phyloP scores from a whole-genome alignment of 495 filamentous ascomycete species.

The Podospora pseudocomata region DNA sequence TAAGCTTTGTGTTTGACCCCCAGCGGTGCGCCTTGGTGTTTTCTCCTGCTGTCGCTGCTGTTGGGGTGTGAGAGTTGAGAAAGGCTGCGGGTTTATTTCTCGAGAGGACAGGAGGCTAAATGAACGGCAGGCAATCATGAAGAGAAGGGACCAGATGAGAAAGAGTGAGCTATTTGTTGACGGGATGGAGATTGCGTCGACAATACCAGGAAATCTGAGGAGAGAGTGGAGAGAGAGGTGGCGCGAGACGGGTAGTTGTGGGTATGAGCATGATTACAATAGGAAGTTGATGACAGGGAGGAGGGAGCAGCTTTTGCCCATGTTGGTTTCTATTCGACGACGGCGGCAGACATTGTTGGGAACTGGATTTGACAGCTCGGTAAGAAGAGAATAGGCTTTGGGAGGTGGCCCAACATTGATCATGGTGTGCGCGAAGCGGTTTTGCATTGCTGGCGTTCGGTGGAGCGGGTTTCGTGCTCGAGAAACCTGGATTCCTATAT shows the following conservation, averaged over 20 bases:
- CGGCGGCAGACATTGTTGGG: not conserved
- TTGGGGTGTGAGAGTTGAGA: not conserved
- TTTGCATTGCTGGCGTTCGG: not conserved
- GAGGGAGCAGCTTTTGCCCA: not conserved
- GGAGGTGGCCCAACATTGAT: not conserved
- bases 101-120: not conserved
- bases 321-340: not conserved
- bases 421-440: not conserved
- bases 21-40: slow-evolving; percentile 4
- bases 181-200: slow-evolving; percentile 9
- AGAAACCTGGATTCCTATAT: not conserved
- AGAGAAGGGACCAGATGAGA: not conserved
- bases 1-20: slow-evolving; percentile 10
- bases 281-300: not conserved
- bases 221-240: slow-evolving; percentile 10
- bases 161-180: slow-evolving; percentile 18
- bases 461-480: not conserved
- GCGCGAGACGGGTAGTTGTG: not conserved
- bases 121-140: not conserved
- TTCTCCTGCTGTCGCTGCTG: not conserved
- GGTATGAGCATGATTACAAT: not conserved
- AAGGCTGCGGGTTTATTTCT: not conserved
- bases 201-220: not conserved
- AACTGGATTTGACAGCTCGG: not conserved
- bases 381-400: too few species aligned